These are phyloP conservation scores for Wickerhamomyces sp. DNA, from an alignment of 1,139 yeast species.

Conservation along the genomic window DNA sequence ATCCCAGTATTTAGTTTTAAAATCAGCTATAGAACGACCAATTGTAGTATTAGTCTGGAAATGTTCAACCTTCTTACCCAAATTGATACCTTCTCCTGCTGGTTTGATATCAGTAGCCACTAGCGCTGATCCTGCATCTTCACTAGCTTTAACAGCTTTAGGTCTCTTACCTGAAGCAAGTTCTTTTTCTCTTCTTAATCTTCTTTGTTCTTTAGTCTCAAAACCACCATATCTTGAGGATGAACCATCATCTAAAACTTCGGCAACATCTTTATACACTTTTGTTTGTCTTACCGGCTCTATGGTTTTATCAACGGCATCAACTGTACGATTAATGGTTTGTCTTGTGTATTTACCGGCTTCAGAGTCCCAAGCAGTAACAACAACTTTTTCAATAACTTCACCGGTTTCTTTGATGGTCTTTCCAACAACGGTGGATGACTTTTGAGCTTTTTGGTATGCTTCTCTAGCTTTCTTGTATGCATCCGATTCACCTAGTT, in stretches of 20 bases:
- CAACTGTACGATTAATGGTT: constrained; percentile 77
- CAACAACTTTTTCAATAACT: constrained; percentile 85
- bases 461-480: constrained; percentile 93
- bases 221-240: constrained; percentile 91
- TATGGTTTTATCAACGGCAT: constrained; percentile 71
- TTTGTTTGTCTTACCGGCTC: constrained; percentile 93
- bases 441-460: constrained; percentile 76
- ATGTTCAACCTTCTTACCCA: constrained; percentile 63
- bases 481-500: constrained; percentile 91
- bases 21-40: constrained; percentile 59
- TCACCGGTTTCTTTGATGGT: constrained; percentile 90
- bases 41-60: constrained; percentile 65
- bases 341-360: constrained; percentile 84
- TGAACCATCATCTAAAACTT: constrained; percentile 89
- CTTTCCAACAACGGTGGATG: constrained; percentile 77
- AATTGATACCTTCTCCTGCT: constrained; percentile 49
- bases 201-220: constrained; percentile 80
- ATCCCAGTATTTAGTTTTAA: constrained; percentile 75
- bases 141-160: constrained; percentile 69
- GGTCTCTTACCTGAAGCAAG: constrained; percentile 56
- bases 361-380: constrained; percentile 95
- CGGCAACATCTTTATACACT: constrained; percentile 83
- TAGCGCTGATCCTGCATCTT: constrained; percentile 80
- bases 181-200: constrained; percentile 66
- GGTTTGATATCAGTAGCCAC: constrained; percentile 82